A percentile compares a stretch with the other conserved stretches of the same genome.
phyloP scores from a whole-genome alignment of 2,329 filamentous ascomycete species.

The Sphaceloma murrayae region DNA sequence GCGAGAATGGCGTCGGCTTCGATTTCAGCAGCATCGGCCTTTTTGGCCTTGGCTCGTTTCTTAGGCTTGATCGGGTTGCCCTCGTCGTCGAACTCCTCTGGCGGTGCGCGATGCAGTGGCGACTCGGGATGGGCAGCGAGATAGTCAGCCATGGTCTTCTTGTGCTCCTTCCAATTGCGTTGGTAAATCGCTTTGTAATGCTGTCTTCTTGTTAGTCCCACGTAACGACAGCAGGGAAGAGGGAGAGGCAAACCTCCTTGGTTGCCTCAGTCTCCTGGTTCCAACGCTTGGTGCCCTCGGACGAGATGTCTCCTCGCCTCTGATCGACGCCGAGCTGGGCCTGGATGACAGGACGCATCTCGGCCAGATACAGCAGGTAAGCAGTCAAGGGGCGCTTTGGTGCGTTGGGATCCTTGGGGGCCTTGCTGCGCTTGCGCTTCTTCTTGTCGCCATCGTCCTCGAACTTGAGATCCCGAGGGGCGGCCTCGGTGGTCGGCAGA shows the following conservation, averaged over 20 bases:
- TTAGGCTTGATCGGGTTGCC: conserved; percentile 27
- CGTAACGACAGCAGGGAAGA: too few species aligned
- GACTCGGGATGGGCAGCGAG: conserved; percentile 39
- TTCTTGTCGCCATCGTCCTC: conserved; percentile 23
- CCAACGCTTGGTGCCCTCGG: conserved; percentile 82
- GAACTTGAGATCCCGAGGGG: conserved; percentile 8
- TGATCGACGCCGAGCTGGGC: conserved; percentile 54
- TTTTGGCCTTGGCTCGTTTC: conserved; percentile 28
- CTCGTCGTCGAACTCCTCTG: conserved; percentile 28
- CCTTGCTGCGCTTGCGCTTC: conserved; percentile 36
- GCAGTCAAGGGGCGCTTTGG: conserved; percentile 90
- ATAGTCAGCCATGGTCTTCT: conserved; percentile 47
- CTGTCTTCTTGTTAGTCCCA: conserved; percentile 27
- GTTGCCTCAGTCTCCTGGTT: conserved; percentile 62
- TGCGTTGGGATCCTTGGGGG: conserved; percentile 68
- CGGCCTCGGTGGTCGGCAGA: neutral
- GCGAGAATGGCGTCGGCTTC: conserved; percentile 33
- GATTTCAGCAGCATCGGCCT: conserved; percentile 25
- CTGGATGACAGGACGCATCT: conserved; percentile 73
- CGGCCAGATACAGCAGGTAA: conserved; percentile 91
- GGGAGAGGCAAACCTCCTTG: conserved; percentile 49
- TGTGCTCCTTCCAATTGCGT: conserved; percentile 48
- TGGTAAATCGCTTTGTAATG: conserved; percentile 50
- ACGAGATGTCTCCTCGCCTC: conserved; percentile 62
- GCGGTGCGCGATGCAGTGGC: conserved; percentile 36